Percentiles rank a stretch among this genome's conserved stretches.
These are phyloP conservation scores for Hysterium pulicare DNA, from an alignment of 2,329 filamentous ascomycete genomes.

Conservation along the genomic window DNA sequence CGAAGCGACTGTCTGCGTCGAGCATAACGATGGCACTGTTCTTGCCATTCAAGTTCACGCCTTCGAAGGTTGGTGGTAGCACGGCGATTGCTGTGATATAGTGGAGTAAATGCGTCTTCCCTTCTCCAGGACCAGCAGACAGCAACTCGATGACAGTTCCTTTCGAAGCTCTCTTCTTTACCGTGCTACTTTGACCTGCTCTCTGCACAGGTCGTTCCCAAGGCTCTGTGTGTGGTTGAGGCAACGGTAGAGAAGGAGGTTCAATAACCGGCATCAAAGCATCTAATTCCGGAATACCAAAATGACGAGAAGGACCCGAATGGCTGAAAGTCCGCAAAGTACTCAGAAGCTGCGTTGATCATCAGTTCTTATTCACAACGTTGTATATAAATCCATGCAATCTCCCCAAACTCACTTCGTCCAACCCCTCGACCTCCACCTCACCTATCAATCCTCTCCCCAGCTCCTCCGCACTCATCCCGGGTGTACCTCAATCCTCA, in stretches of 20 bases:
- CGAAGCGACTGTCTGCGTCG: slow-evolving; percentile 56
- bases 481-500: slow-evolving; percentile 10
- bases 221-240: slow-evolving; percentile 6
- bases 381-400: not conserved
- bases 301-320: slow-evolving; percentile 15
- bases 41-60: slow-evolving; percentile 38
- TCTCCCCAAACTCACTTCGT: slow-evolving; percentile 31
- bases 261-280: slow-evolving; percentile 19
- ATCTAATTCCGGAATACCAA: slow-evolving; percentile 50
- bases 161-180: slow-evolving; percentile 1
- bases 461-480: slow-evolving; percentile 44
- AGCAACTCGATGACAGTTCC: slow-evolving; percentile 49
- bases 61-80: slow-evolving; percentile 40
- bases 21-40: slow-evolving; percentile 52
- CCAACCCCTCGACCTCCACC: slow-evolving; percentile 29
- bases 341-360: slow-evolving; percentile 36
- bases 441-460: slow-evolving; percentile 51
- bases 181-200: slow-evolving; percentile 6
- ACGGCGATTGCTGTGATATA: slow-evolving; percentile 51
- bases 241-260: slow-evolving; percentile 1
- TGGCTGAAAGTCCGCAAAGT: slow-evolving; percentile 29
- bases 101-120: slow-evolving; percentile 60
- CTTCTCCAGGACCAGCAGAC: slow-evolving; percentile 49
- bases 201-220: not conserved
- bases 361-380: not conserved